Conservation (phyloP, 768 basidiomycete genomes). For the Lactarius deliciosus region DNA sequence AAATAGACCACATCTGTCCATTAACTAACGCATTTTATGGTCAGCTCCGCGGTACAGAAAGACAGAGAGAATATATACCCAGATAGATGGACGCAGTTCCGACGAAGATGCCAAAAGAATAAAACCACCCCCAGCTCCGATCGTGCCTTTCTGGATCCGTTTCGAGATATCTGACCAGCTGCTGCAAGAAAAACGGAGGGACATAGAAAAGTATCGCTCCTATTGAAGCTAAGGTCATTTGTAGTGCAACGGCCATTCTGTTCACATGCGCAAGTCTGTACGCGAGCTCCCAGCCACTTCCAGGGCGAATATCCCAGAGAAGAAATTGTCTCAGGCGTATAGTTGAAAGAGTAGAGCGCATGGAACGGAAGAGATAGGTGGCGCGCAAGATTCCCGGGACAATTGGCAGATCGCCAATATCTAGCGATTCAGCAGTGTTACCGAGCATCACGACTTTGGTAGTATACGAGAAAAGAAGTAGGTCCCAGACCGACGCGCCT, state of each 20-base stretch:
- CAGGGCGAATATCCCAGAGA: slow-evolving; percentile 57
- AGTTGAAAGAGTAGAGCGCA: slow-evolving; percentile 57
- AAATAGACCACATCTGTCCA: slow-evolving; percentile 68
- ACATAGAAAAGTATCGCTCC: slow-evolving; percentile 65
- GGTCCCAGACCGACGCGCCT: slow-evolving; percentile 60
- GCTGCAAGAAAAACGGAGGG: slow-evolving; percentile 59
- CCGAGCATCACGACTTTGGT: slow-evolving; percentile 87
- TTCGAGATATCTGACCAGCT: slow-evolving; percentile 65
- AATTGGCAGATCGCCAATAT: slow-evolving; percentile 87
- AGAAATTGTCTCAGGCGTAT: slow-evolving; percentile 49
- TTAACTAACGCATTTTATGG: slow-evolving; percentile 44
- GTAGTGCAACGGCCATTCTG: slow-evolving; percentile 38
- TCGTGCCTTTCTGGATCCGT: slow-evolving; percentile 54
- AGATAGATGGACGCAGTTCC: slow-evolving; percentile 45
- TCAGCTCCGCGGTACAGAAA: slow-evolving; percentile 17
- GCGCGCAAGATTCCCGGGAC: slow-evolving; percentile 71
- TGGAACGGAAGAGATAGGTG: slow-evolving; percentile 57
- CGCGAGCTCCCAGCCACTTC: slow-evolving; percentile 62
- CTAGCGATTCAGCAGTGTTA: slow-evolving; percentile 66
- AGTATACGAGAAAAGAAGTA: slow-evolving; percentile 79
- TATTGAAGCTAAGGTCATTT: slow-evolving; percentile 52
- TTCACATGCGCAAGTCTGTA: slow-evolving; percentile 67
- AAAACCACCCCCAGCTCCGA: slow-evolving; percentile 74
- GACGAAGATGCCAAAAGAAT: slow-evolving; percentile 51
- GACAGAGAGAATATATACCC: slow-evolving; percentile 38